Evolutionary conservation across 1,284 basidiomycete genomes (phyloP).

Genomic region (Amylostereum areolatum): DNA sequence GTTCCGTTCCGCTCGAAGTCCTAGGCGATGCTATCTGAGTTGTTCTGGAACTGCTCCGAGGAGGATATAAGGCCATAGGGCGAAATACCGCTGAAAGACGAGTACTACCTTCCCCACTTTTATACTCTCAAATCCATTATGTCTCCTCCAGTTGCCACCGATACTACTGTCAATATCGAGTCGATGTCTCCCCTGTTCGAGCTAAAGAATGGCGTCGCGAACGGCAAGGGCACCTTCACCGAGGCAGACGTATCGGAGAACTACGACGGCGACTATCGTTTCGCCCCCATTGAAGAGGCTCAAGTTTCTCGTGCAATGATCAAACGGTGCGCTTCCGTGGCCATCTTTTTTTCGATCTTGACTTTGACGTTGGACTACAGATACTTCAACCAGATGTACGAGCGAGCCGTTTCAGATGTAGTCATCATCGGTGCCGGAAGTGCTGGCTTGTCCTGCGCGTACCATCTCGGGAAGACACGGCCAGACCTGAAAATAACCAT

Average conservation of each 20-base stretch:
- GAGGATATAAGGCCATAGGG: no score
- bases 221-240: slow-evolving; percentile 9
- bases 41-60: no score
- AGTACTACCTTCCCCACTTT: no score
- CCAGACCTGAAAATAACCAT: slow-evolving; percentile 80
- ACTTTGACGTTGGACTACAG: slow-evolving; percentile 24
- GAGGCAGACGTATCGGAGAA: slow-evolving; percentile 38
- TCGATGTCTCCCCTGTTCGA: slow-evolving; percentile 18
- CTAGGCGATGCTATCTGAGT: no score
- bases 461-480: slow-evolving; percentile 60
- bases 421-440: slow-evolving; percentile 80
- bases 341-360: neutral
- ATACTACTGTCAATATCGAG: slow-evolving; percentile 15
- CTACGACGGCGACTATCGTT: slow-evolving; percentile 58
- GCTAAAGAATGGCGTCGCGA: slow-evolving; percentile 19
- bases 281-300: slow-evolving; percentile 72
- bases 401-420: slow-evolving; percentile 70
- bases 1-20: no score
- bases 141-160: slow-evolving; percentile 26
- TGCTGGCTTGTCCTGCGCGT: slow-evolving; percentile 76
- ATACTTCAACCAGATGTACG: slow-evolving; percentile 71
- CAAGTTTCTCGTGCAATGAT: slow-evolving; percentile 79
- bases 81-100: no score
- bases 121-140: slow-evolving; percentile 12
- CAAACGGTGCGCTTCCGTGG: slow-evolving; percentile 42